These are phyloP conservation scores for Asclepias syriaca DNA, from an alignment of 257 asterid species.

Conservation along the genomic window DNA sequence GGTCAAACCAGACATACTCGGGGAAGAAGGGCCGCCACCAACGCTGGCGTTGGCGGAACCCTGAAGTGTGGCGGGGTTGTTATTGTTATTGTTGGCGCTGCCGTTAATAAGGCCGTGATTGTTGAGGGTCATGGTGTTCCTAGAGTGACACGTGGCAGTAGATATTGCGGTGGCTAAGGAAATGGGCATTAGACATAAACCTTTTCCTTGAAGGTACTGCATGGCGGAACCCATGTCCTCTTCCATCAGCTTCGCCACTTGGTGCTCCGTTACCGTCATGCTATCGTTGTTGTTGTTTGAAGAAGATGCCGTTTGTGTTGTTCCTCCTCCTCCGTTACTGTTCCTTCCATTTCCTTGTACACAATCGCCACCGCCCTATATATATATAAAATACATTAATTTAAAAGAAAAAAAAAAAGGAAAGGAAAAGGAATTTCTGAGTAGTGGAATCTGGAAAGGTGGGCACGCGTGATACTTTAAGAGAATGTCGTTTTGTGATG, in stretches of 20 bases:
- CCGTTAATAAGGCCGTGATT: neutral
- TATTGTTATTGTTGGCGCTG: neutral
- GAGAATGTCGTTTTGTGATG: constrained; percentile 49
- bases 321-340: constrained; percentile 60
- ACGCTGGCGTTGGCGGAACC: constrained; percentile 3
- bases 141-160: constrained; percentile 63
- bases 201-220: constrained; percentile 95
- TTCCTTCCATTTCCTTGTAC: constrained; percentile 34
- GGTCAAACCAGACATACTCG: constrained; percentile 64
- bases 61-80: constrained; percentile 23
- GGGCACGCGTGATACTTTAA: constrained; percentile 82
- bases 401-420: neutral
- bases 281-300: constrained; percentile 48
- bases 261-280: constrained; percentile 76
- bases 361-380: constrained; percentile 19
- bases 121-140: constrained; percentile 29
- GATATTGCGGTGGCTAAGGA: constrained; percentile 88
- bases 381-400: neutral
- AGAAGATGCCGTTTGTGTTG: constrained; percentile 54
- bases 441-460: constrained; percentile 53
- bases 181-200: constrained; percentile 92
- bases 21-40: constrained; percentile 48
- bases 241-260: constrained; percentile 91
- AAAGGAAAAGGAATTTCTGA: neutral
- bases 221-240: constrained; percentile 97